phyloP scores from a whole-genome alignment of 768 basidiomycete genomes.

The Termitomyces titanicus region DNA sequence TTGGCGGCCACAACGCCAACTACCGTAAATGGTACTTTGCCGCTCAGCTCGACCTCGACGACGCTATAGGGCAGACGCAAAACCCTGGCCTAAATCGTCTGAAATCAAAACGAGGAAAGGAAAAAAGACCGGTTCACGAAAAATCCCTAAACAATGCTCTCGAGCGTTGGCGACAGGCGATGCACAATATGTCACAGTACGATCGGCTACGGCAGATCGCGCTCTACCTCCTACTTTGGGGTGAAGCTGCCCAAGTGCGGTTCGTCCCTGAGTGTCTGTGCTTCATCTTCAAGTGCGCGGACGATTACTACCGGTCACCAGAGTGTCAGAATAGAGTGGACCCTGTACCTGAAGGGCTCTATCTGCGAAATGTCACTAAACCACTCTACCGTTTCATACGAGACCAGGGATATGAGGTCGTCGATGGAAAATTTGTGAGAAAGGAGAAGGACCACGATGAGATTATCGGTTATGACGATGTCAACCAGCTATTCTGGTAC shows the following conservation, averaged over 20 bases:
- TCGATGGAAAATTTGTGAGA: conserved; percentile 92
- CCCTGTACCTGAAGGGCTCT: conserved; percentile 93
- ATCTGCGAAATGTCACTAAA: conserved; percentile 85
- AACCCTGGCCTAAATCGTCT: conserved; percentile 88
- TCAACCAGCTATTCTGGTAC: conserved; percentile 99
- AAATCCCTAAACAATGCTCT: conserved; percentile 78
- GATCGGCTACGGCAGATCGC: conserved; percentile 96
- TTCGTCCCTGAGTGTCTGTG: conserved; percentile 96
- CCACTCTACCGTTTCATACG: conserved; percentile 95
- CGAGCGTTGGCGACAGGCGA: conserved; percentile 93
- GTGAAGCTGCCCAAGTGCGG: conserved; percentile 95
- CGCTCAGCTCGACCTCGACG: conserved; percentile 96
- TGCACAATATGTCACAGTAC: conserved; percentile 99
- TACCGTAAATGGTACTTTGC: conserved; percentile 99
- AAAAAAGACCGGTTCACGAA: conserved; percentile 49
- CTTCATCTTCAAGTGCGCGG: conserved; percentile 99
- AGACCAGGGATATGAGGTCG: conserved; percentile 96
- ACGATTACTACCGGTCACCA: conserved; percentile 98
- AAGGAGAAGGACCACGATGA: conserved; percentile 90
- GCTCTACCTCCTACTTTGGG: conserved; percentile 94
- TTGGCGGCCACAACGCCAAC: conserved; percentile 97
- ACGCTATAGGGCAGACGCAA: conserved; percentile 88
- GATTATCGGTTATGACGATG: conserved; percentile 98
- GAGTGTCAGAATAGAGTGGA: conserved; percentile 94
- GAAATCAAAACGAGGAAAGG: conserved; percentile 57